phyloP scores from a whole-genome alignment of 1,284 basidiomycete species.

The Cryptococcus sp. region DNA sequence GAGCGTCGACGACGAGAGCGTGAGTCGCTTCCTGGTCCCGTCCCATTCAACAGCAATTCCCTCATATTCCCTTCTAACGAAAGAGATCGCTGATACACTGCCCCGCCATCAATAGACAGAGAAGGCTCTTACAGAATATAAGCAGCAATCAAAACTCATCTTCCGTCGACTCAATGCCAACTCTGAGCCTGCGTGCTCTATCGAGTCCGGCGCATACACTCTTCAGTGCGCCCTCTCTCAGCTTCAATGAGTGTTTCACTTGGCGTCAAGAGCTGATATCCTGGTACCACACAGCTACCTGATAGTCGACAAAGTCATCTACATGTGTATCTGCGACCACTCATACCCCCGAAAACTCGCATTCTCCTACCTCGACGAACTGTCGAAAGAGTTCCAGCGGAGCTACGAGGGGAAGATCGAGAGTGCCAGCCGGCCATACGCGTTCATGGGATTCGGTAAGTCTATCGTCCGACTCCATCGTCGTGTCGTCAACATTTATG shows the following conservation, averaged over 20 bases:
- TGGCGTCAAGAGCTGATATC: background rate
- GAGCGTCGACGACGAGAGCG: slow-evolving; percentile 92
- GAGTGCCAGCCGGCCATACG: slow-evolving; percentile 80
- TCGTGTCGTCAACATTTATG: too few relatives aligned
- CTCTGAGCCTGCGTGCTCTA: slow-evolving; percentile 91
- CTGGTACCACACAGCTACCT: slow-evolving; percentile 67
- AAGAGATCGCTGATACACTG: background rate
- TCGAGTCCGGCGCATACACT: slow-evolving; percentile 91
- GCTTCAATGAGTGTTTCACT: background rate
- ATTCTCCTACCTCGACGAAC: slow-evolving; percentile 95
- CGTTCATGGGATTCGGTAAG: slow-evolving; percentile 91
- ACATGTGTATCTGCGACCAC: slow-evolving; percentile 91
- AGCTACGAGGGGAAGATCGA: slow-evolving; percentile 91
- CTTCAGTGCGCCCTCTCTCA: slow-evolving; percentile 64
- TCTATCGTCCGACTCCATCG: slow-evolving; percentile 10
- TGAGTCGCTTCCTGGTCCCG: slow-evolving; percentile 44
- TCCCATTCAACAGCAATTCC: background rate
- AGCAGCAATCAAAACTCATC: slow-evolving; percentile 95
- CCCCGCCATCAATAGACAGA: slow-evolving; percentile 68
- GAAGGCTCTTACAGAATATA: slow-evolving; percentile 89
- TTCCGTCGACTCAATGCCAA: slow-evolving; percentile 90
- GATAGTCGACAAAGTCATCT: slow-evolving; percentile 88
- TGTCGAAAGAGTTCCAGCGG: slow-evolving; percentile 89
- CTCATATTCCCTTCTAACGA: background rate
- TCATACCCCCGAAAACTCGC: slow-evolving; percentile 97